Evolutionary conservation across 2,329 filamentous ascomycete species (phyloP).

Genomic region (Amphichorda felina): DNA sequence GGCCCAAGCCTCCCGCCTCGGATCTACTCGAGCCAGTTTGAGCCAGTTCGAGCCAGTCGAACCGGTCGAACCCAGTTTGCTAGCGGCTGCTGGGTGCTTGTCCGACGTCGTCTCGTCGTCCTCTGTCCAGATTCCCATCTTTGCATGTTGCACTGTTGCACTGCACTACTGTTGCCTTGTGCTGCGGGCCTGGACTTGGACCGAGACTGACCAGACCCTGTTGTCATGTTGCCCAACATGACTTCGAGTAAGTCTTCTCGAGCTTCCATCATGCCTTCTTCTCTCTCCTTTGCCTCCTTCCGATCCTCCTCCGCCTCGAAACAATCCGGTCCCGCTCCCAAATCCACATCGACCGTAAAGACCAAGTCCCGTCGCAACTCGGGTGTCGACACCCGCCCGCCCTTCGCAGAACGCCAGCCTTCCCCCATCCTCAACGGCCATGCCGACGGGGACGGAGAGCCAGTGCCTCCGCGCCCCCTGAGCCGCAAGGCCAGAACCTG

Average conservation of each 20-base stretch:
- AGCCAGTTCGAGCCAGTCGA: no score
- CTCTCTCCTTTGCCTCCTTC: constrained; percentile 21
- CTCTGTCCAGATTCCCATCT: no score
- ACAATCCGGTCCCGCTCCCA: no score
- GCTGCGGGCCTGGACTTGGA: constrained; percentile 1
- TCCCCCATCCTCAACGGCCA: constrained; percentile 1
- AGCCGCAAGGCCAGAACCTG: constrained; percentile 19
- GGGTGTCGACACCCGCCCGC: neutral
- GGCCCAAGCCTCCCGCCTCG: no score
- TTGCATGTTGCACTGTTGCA: no score
- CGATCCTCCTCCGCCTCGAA: constrained; percentile 8
- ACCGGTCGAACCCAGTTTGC: no score
- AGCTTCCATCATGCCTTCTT: constrained; percentile 22
- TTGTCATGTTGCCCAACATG: constrained; percentile 25
- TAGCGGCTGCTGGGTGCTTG: no score
- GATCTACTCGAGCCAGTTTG: no score
- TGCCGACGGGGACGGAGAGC: no score
- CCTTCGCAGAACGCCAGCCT: neutral
- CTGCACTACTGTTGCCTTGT: neutral
- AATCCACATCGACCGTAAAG: neutral
- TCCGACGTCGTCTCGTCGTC: no score
- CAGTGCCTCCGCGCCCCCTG: constrained; percentile 9
- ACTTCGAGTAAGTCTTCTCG: constrained; percentile 33
- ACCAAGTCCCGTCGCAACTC: neutral
- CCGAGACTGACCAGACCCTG: constrained; percentile 6